Conservation (phyloP, 305 asterid species). For the Fraxinus baroniana region DNA sequence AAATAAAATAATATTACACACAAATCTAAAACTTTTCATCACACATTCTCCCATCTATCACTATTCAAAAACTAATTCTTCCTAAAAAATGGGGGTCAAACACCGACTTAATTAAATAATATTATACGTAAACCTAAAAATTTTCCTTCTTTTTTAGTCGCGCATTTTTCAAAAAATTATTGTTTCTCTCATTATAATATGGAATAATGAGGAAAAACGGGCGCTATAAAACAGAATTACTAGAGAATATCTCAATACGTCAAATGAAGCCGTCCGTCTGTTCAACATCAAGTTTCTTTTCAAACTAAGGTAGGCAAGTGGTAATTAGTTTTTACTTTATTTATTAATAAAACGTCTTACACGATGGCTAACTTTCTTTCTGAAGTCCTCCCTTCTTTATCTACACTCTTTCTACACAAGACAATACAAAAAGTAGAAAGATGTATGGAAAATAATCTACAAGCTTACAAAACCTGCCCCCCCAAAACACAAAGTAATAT, state of each 20-base stretch:
- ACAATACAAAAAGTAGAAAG: not conserved
- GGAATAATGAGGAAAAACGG: too few species aligned
- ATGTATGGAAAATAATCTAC: not conserved
- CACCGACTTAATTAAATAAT: too few species aligned
- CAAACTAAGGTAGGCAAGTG: slow-evolving; percentile 9
- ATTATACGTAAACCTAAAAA: too few species aligned
- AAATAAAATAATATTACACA: too few species aligned
- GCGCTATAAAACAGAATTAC: not conserved
- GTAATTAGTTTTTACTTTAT: slow-evolving; percentile 41
- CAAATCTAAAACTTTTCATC: too few species aligned
- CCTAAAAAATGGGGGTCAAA: too few species aligned
- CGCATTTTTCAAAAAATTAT: too few species aligned
- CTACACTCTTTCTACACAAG: slow-evolving; percentile 89
- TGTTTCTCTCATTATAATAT: too few species aligned
- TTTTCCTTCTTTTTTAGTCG: too few species aligned
- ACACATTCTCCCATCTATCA: too few species aligned
- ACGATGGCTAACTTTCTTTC: slow-evolving; percentile 85
- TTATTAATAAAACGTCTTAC: slow-evolving; percentile 87
- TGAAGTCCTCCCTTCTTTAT: slow-evolving; percentile 81
- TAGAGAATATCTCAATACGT: slow-evolving; percentile 22
- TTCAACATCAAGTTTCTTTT: slow-evolving; percentile 19
- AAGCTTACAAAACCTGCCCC: not conserved
- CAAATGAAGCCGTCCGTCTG: slow-evolving; percentile 32
- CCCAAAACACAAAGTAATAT: not conserved
- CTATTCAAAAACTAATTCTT: too few species aligned